phyloP scores from a whole-genome alignment of 352 stramenopile genomes.

The Phytophthora sp. region DNA sequence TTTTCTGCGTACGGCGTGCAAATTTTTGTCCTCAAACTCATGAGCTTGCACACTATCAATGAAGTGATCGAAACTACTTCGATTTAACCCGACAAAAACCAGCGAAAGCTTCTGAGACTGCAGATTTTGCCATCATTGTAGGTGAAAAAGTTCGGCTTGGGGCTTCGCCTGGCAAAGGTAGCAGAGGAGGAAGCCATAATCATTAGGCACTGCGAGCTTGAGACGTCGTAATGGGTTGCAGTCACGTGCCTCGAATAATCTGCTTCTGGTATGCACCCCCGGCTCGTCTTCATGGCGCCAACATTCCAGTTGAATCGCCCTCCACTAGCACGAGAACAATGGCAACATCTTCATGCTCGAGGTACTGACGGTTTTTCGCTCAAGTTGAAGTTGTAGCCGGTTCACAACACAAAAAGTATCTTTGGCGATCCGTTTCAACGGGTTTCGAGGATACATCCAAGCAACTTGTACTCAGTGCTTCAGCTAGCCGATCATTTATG shows the following conservation, averaged over 20 bases:
- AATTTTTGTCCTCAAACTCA: conserved; percentile 25
- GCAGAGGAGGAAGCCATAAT: too few species aligned
- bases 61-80: conserved; percentile 12
- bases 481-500: neutral
- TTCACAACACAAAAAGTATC: conserved; percentile 30
- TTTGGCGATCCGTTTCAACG: conserved; percentile 26
- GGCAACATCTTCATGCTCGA: neutral
- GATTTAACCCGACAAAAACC: too few species aligned
- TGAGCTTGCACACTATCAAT: too few species aligned
- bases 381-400: conserved; percentile 41
- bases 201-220: conserved; percentile 9
- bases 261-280: conserved; percentile 22
- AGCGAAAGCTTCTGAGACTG: neutral
- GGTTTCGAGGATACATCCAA: neutral
- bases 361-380: conserved; percentile 5
- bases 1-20: conserved; percentile 3
- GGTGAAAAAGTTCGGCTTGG: conserved; percentile 10
- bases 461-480: neutral
- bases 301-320: too few species aligned
- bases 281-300: conserved; percentile 20
- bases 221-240: conserved; percentile 23
- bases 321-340: too few species aligned
- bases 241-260: conserved; percentile 36
- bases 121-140: neutral
- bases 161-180: too few species aligned